These are phyloP conservation scores for Citeromyces siamensis DNA, from an alignment of 1,139 yeast genomes.

Conservation along the genomic window DNA sequence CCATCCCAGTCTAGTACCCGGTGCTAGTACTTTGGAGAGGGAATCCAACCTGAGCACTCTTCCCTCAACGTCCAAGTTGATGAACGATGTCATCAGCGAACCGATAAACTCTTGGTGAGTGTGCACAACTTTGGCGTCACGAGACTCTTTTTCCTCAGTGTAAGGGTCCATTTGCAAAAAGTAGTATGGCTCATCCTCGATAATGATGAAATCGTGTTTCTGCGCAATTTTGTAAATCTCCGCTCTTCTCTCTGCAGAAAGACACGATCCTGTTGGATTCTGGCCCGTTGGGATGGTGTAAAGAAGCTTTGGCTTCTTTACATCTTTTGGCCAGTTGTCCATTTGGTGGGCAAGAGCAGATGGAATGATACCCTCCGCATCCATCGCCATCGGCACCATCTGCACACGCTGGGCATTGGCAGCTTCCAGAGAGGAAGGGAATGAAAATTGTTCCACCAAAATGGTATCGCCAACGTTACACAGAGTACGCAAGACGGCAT, in stretches of 20 bases:
- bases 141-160: constrained; percentile 27
- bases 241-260: constrained; percentile 59
- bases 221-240: constrained; percentile 61
- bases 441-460: constrained; percentile 73
- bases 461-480: constrained; percentile 68
- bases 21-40: constrained; percentile 86
- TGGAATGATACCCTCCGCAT: constrained; percentile 69
- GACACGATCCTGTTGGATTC: constrained; percentile 86
- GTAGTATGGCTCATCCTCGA: constrained; percentile 94
- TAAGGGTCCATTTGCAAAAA: constrained; percentile 79
- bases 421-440: constrained; percentile 76
- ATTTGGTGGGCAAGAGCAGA: constrained; percentile 51
- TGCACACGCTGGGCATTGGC: constrained; percentile 63
- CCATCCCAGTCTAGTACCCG: constrained; percentile 91
- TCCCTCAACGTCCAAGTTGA: constrained; percentile 75
- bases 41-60: constrained; percentile 87
- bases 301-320: constrained; percentile 58
- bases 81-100: constrained; percentile 67
- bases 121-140: constrained; percentile 23
- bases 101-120: constrained; percentile 46
- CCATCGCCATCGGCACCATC: constrained; percentile 69
- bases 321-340: constrained; percentile 48
- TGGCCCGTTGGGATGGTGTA: constrained; percentile 91
- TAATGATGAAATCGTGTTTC: constrained; percentile 65
- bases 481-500: constrained; percentile 70